A percentile compares a stretch with the other conserved stretches of the same genome.
These are phyloP conservation scores for Talaromyces rugulosus DNA, from an alignment of 2,329 filamentous ascomycete genomes.

Conservation along the genomic window DNA sequence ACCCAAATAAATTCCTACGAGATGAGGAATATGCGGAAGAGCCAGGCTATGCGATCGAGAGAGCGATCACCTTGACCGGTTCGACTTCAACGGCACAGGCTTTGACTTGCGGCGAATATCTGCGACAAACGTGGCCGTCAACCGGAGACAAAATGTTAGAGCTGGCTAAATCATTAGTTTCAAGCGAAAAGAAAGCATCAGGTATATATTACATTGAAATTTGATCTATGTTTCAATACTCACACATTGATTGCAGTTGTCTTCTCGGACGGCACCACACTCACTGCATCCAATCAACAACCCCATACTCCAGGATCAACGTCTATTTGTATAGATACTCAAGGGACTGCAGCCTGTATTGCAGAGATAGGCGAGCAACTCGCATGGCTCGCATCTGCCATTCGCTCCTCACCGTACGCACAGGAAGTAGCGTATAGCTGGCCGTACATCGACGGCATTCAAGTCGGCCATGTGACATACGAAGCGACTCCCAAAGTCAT, in stretches of 20 bases:
- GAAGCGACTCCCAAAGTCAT: not conserved
- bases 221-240: not conserved
- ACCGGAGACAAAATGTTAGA: constrained; percentile 10
- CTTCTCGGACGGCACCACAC: not conserved
- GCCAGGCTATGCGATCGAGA: not conserved
- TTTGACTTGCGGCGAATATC: constrained; percentile 19
- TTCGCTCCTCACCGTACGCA: constrained; percentile 21
- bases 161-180: constrained; percentile 1
- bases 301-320: not conserved
- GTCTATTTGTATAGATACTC: not conserved
- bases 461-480: not conserved
- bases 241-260: not conserved
- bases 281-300: not conserved
- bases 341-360: constrained; percentile 15
- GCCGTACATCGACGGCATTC: constrained; percentile 7
- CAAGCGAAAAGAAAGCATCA: not conserved
- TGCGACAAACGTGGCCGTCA: constrained; percentile 20
- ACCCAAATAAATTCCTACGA: constrained; percentile 1
- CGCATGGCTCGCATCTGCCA: constrained; percentile 31
- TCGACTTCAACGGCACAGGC: constrained; percentile 20
- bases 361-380: constrained; percentile 34
- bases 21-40: constrained; percentile 1
- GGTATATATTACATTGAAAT: not conserved
- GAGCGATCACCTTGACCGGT: constrained; percentile 14
- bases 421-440: constrained; percentile 14